Evolutionary conservation across 225 moss, liverwort and hornwort genomes (phyloP), one percentile per base, ranked within the genome.

Genomic region (Thuidium tamariscinum): DNA sequence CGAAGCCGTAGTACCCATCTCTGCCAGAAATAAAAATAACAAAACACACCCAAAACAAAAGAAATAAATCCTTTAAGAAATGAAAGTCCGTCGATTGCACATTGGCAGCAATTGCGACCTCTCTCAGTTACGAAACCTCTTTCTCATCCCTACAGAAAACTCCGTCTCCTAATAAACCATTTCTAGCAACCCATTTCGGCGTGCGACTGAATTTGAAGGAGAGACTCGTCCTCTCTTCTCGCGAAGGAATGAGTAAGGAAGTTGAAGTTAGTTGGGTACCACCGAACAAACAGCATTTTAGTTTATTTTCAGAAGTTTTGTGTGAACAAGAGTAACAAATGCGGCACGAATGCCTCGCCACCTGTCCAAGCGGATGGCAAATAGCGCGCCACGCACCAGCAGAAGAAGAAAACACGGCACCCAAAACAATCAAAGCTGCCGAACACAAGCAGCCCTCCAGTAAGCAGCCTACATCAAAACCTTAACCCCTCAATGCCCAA

Each of bases 1-100:
- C 59, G 92, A 90, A 59, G 6, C 85, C 44, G 82, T 84, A 52
- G 71, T 42, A 5, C 89, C 92, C 92, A 92, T 92, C 46, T 84
- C 74, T 56, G 66, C n/a, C 42, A 83, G 21, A 57, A 51, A 37
- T 36, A 16, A 19, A 82, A 66, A 37, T 2, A 23, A 15, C 15
- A 25, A 60, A 61, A 48, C 34, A 15, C 27, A 34, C 46, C 46
- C 11, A 16, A 44, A 62, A 16, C 46, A 13, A 73, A 46, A 59
- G 21, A 17, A 37, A 25, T 14, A 46, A 25, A 5, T 8, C 36
- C 34, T 17, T 12, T 0, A 71, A 72, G 16, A 81, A 23, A 49
- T 63, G 10, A 10, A 63, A 32, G 32, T 32, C 21, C 4, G 79
- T 57, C 39, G 29, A 39, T 18, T 18, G 41, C 22, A 67, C 36